A percentile compares a stretch with the other conserved stretches of the same genome.
These are phyloP conservation scores for Podospora didyma DNA, from an alignment of 495 filamentous ascomycete species.

Conservation along the genomic window DNA sequence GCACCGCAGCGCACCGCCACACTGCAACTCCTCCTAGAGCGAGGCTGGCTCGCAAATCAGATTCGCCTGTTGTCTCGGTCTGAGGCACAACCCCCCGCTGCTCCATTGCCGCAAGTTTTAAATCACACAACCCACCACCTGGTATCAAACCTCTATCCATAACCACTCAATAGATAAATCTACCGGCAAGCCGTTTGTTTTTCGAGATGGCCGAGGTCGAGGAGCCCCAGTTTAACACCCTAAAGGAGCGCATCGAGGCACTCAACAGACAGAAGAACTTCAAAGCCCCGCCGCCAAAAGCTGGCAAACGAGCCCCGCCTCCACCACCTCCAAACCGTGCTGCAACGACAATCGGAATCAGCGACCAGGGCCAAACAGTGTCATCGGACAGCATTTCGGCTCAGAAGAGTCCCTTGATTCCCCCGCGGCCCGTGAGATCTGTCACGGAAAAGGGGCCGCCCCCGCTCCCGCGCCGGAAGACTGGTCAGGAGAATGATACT, in stretches of 20 bases:
- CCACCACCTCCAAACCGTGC: slow-evolving; percentile 39
- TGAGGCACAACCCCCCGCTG: too few species aligned
- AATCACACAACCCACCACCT: background rate
- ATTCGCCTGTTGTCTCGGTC: too few species aligned
- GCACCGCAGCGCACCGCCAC: too few species aligned
- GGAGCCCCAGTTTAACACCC: slow-evolving; percentile 50
- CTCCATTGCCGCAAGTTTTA: too few species aligned
- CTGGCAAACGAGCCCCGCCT: slow-evolving; percentile 42
- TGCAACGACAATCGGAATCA: slow-evolving; percentile 16
- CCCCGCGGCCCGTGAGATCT: slow-evolving; percentile 29
- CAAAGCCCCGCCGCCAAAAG: slow-evolving; percentile 30
- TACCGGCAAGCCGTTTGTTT: background rate
- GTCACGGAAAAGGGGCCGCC: slow-evolving; percentile 26
- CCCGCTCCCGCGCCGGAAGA: slow-evolving; percentile 36
- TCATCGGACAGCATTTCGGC: slow-evolving; percentile 17
- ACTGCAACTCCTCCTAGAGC: too few species aligned
- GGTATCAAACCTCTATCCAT: background rate
- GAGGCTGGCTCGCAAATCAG: too few species aligned
- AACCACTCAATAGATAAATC: too few species aligned
- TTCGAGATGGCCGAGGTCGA: slow-evolving; percentile 49
- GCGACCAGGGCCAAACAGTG: slow-evolving; percentile 14
- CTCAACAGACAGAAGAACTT: slow-evolving; percentile 51
- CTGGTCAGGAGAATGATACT: slow-evolving; percentile 1
- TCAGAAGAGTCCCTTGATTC: slow-evolving; percentile 32
- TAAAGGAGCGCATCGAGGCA: slow-evolving; percentile 53